Percentiles rank a stretch among this genome's conserved stretches.
Conservation (phyloP, 495 filamentous ascomycete genomes). For the Aspergillus sclerotiicarbonarius region DNA sequence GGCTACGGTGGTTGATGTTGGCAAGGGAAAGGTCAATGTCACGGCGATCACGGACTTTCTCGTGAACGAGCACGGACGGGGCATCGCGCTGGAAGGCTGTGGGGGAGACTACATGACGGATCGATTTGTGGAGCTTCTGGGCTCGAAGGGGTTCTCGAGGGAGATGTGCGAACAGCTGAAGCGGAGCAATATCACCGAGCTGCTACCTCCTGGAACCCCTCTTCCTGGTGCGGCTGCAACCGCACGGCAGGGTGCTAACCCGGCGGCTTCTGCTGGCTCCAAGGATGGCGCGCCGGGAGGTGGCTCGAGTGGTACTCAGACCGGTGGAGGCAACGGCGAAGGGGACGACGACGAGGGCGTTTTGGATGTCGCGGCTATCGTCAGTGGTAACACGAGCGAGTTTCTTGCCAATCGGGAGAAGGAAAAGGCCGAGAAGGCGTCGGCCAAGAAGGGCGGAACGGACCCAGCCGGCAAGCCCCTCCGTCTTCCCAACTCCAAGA, state of each 20-base stretch:
- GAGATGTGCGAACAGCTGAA: constrained; percentile 98
- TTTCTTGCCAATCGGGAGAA: constrained; percentile 89
- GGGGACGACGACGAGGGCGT: constrained; percentile 73
- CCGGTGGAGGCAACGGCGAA: constrained; percentile 47
- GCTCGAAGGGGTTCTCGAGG: constrained; percentile 65
- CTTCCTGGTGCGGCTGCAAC: constrained; percentile 51
- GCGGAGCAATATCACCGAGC: constrained; percentile 81
- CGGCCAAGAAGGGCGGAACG: constrained; percentile 58
- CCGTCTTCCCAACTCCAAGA: constrained; percentile 79
- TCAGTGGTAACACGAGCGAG: constrained; percentile 89
- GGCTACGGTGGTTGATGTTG: constrained; percentile 85
- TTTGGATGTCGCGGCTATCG: constrained; percentile 90
- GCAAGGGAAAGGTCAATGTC: constrained; percentile 85
- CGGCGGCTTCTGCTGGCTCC: constrained; percentile 56
- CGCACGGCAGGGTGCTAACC: constrained; percentile 56
- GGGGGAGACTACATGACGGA: constrained; percentile 91
- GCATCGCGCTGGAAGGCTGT: constrained; percentile 62
- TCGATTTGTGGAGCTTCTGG: constrained; percentile 65
- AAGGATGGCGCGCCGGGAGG: constrained; percentile 45
- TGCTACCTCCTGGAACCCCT: constrained; percentile 67
- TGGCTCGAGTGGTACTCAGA: constrained; percentile 51
- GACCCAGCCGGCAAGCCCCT: constrained; percentile 48
- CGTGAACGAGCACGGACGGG: constrained; percentile 59
- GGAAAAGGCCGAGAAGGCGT: constrained; percentile 81
- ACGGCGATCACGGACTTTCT: constrained; percentile 80